A percentile compares a stretch with the other conserved stretches of the same genome.
Evolutionary conservation across 192 early-diverging fungal species (phyloP).

Genomic region (Coemansia sp.): DNA sequence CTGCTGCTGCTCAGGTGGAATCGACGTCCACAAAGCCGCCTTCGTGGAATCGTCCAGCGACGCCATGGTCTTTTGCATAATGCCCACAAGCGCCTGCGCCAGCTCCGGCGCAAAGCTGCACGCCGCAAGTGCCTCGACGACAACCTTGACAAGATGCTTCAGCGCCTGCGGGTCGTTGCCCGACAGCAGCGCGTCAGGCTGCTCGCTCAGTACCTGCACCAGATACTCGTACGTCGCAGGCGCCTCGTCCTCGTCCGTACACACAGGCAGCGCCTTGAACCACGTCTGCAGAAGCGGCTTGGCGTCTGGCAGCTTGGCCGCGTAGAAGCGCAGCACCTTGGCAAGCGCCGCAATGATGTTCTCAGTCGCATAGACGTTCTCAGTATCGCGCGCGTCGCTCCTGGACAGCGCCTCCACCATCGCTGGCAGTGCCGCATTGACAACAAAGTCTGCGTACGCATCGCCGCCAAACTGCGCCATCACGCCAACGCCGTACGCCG

Average conservation of each 20-base stretch:
- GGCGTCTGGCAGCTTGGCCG: constrained; percentile 58
- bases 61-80: constrained; percentile 28
- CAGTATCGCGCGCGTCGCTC: constrained; percentile 63
- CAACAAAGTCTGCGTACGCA: constrained; percentile 71
- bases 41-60: constrained; percentile 34
- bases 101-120: constrained; percentile 32
- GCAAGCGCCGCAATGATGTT: constrained; percentile 90
- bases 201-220: constrained; percentile 61
- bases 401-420: constrained; percentile 71
- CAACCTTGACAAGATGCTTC: constrained; percentile 41
- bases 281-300: constrained; percentile 67
- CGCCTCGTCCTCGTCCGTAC: constrained; percentile 88
- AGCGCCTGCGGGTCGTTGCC: constrained; percentile 21
- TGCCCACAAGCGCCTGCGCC: constrained; percentile 27
- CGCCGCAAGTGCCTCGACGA: constrained; percentile 32
- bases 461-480: constrained; percentile 86
- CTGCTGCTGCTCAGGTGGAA: constrained; percentile 48
- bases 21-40: constrained; percentile 40
- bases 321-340: constrained; percentile 78
- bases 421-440: constrained; percentile 66
- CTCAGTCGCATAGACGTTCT: constrained; percentile 87
- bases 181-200: constrained; percentile 38
- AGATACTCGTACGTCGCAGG: constrained; percentile 74
- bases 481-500: constrained; percentile 92
- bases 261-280: constrained; percentile 78